phyloP scores from a whole-genome alignment of 495 filamentous ascomycete species.

The Aspergillus biplanus region DNA sequence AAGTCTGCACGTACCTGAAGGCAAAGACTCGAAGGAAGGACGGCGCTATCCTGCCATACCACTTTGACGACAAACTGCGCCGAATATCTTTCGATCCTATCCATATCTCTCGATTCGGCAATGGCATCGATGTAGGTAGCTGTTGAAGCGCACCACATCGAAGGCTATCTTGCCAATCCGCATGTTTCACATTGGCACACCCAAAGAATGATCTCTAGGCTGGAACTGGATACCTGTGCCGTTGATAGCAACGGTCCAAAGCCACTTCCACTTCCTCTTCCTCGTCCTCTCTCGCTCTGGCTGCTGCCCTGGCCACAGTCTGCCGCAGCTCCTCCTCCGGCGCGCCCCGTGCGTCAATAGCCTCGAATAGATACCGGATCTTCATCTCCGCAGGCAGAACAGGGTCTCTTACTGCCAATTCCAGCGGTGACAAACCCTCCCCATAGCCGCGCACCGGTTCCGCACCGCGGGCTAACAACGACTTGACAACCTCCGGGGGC shows the following conservation, averaged over 20 bases:
- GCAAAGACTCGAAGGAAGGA: too few species aligned
- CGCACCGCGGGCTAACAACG: neutral
- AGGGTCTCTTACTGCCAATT: neutral
- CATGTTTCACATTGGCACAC: too few species aligned
- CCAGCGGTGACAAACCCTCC: neutral
- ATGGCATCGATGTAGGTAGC: neutral
- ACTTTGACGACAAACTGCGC: too few species aligned
- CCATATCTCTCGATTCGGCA: too few species aligned
- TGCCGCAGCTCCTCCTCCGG: neutral
- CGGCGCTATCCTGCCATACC: too few species aligned
- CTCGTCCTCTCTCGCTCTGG: too few species aligned
- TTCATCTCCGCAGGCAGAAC: neutral
- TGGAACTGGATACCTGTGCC: neutral
- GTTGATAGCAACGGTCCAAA: neutral
- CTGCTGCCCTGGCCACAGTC: neutral
- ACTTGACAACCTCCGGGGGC: neutral
- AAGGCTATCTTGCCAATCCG: too few species aligned
- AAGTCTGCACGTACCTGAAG: too few species aligned
- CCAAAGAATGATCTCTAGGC: too few species aligned
- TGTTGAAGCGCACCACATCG: too few species aligned
- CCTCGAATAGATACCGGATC: neutral
- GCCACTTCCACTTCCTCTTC: too few species aligned
- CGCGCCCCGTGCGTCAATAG: neutral
- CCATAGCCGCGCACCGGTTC: neutral
- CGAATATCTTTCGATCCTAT: too few species aligned